Percentiles rank a stretch among this genome's conserved stretches.
Evolutionary conservation across 192 early-diverging fungal genomes (phyloP).

Genomic region (Coemansia asiatica): DNA sequence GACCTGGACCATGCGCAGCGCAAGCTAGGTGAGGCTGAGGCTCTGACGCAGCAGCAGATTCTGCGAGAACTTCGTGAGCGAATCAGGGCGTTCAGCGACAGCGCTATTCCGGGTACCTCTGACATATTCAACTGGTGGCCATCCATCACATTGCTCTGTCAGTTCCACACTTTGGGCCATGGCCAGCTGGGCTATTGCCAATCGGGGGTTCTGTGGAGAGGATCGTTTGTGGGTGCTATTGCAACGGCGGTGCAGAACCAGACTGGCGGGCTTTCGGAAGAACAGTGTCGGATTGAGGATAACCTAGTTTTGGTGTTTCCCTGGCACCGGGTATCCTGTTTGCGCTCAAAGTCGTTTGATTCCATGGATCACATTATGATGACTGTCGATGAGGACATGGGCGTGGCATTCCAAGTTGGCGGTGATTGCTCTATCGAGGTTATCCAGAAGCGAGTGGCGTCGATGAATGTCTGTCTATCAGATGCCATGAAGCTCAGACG

Average conservation of each 20-base stretch:
- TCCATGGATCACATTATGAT: constrained; percentile 27
- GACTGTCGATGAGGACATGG: constrained; percentile 44
- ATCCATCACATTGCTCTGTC: constrained; percentile 35
- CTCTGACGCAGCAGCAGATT: constrained; percentile 47
- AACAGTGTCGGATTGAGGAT: background rate
- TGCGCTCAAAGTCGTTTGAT: constrained; percentile 37
- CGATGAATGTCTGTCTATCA: background rate
- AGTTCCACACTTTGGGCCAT: constrained; percentile 45
- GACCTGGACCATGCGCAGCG: constrained; percentile 33
- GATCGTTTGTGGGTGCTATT: constrained; percentile 6
- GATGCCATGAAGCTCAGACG: background rate
- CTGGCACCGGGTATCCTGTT: constrained; percentile 27
- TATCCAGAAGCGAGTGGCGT: constrained; percentile 1
- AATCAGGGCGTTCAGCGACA: constrained; percentile 15
- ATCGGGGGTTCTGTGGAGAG: constrained; percentile 23
- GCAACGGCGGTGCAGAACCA: background rate
- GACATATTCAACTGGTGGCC: background rate
- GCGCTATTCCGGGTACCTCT: background rate
- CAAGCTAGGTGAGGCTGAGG: constrained; percentile 37
- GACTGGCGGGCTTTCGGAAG: background rate
- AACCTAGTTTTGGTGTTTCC: constrained; percentile 25
- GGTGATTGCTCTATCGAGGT: background rate
- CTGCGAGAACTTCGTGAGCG: constrained; percentile 40
- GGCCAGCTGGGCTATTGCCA: constrained; percentile 19
- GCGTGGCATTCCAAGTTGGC: constrained; percentile 18